These are phyloP conservation scores for Yamadazyma ubonensis DNA, from an alignment of 805 yeast species.

Conservation along the genomic window DNA sequence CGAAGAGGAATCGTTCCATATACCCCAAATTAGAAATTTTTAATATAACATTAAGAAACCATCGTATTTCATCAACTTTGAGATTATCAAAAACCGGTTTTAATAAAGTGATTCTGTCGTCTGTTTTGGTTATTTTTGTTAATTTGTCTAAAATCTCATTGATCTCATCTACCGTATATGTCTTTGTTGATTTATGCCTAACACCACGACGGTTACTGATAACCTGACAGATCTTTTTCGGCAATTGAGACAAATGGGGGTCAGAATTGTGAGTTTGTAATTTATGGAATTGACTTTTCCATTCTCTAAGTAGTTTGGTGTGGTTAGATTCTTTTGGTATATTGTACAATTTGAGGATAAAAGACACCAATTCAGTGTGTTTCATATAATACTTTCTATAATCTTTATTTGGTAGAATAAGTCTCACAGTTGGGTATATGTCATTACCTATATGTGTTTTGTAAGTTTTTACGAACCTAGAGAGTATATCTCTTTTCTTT, in stretches of 20 bases:
- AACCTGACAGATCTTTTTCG: slow-evolving; percentile 50
- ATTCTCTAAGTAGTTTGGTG: slow-evolving; percentile 39
- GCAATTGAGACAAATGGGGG: slow-evolving; percentile 36
- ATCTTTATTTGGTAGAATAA: slow-evolving; percentile 65
- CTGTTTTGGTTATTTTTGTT: slow-evolving; percentile 20
- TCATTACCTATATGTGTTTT: slow-evolving; percentile 43
- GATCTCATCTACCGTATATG: slow-evolving; percentile 28
- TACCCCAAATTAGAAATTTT: slow-evolving; percentile 59
- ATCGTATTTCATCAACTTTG: slow-evolving; percentile 62
- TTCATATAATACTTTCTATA: slow-evolving; percentile 59
- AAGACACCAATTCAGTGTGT: slow-evolving; percentile 58
- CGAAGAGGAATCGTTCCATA: slow-evolving; percentile 57
- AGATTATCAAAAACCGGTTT: slow-evolving; percentile 50
- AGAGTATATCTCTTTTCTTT: slow-evolving; percentile 27
- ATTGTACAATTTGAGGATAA: slow-evolving; percentile 48
- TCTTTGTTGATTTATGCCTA: slow-evolving; percentile 24
- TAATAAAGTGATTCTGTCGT: slow-evolving; percentile 46
- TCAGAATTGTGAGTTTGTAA: slow-evolving; percentile 22
- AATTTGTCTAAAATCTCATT: slow-evolving; percentile 31
- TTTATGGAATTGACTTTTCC: slow-evolving; percentile 36
- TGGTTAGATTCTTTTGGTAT: slow-evolving; percentile 64
- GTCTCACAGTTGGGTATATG: slow-evolving; percentile 63
- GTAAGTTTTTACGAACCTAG: slow-evolving; percentile 30
- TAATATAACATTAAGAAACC: slow-evolving; percentile 66
- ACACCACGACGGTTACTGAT: slow-evolving; percentile 53